Base-by-base conservation (phyloP, 805 yeast species). In the Zygotorulaspora chibaensis region DNA sequence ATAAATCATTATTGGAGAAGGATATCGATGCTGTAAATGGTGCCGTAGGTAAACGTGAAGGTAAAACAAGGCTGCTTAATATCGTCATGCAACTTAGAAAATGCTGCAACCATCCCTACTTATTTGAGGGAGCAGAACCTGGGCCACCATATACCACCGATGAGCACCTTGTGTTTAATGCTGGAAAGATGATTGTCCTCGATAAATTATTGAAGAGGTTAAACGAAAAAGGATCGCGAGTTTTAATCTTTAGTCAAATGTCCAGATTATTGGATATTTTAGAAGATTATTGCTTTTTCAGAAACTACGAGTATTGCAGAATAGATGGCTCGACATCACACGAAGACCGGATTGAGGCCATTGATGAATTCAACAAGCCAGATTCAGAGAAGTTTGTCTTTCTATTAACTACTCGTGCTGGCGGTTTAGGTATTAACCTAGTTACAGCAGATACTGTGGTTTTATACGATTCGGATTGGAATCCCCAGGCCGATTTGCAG, bases 51-150 rank as follows among this genome's bases (percentile, higher is more conserved):
- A 89, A 88, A 65, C 75, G 95, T 46, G 98, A 91, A 63, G 89
- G 91, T 6, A 91, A 91, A 61, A 89, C 97, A 0, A 75, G 98
- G 46, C 71, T 93, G 51, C 73, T 91, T 47, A 91, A 91, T 61
- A 91, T 91, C 57, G 98, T 91, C 11, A 91, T 91, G 98, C 98
- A 91, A 67, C 73, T 91, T 53, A 76, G 98, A 59, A 91, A 91
- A 65, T 91, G 98, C 65, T 91, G 98, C 65, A 91, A 93, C 63
- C 99, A 93, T 67, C 98, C 98, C 0, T 91, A 93, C 65, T 70
- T 91, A 44, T 93, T 93, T 60, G 98, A 91, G 63, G 98, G 99
- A n/a, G 99, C 98, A 1, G 98, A 90, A 66, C 98, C 97, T 0
- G 98, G 98, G 8, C 98, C 98, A 1, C 98, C 98, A 1, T 91